Evolutionary conservation across 306 rosid genomes (phyloP), one percentile per base, ranked within the genome.

Genomic region (Prunus armeniaca): DNA sequence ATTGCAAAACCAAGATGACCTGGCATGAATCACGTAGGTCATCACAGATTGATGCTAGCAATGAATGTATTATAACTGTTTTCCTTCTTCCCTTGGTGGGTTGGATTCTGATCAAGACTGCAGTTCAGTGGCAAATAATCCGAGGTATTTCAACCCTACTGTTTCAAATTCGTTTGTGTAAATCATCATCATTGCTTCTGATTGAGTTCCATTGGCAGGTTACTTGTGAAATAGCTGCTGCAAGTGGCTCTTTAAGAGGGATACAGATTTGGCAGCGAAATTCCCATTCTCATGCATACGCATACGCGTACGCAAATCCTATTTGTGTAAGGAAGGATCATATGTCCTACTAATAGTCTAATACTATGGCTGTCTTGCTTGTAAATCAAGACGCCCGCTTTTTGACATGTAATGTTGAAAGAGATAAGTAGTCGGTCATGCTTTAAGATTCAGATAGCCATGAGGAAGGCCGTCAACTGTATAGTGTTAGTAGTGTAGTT

Each of bases 1-100:
- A 46, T 25, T 30, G 71, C 49, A 85, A 71, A 80, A 71, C 69
- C 52, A 78, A 52, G 75, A 67, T 27, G 62, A 75, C 76, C 50
- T 66, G 71, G 73, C 82, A 46, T 71, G 78, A 74, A 52, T 63
- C 72, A 52, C 69, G 57, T 67, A 62, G 68, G 51, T 66, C 77
- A 58, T 69, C 67, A 58, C 75, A 4, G n/a, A 51, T 65, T 47
- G 51, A 32, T n/a, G 65, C 19, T 38, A 55, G 57, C 2, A 11
- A 17, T 11, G 13, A 28, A 47, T 47, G 17, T 22, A 19, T 51
- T 18, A 34, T 64, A 10, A 28, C 62, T 19, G 19, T 41, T 57
- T 58, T 71, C 28, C 76, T 12, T 24, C 17, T 38, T 72, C 24
- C 54, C 12, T 20, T 47, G 41, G 52, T 65, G 52, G 65, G 65